phyloP scores from a whole-genome alignment of 176 grass and related monocot genomes.

The Triticum timopheevii region DNA sequence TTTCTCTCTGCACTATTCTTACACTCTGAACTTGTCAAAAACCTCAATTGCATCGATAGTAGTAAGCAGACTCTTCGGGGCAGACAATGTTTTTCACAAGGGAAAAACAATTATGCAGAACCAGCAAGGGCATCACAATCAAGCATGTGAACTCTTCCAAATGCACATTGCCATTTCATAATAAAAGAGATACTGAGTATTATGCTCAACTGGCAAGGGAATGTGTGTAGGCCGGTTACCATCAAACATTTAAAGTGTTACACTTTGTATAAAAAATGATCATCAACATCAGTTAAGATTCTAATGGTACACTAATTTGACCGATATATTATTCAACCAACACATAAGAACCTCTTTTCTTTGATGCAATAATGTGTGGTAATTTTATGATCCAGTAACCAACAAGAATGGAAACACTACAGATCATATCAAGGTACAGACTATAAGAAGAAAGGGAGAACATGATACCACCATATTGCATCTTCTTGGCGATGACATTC shows the following conservation, averaged over 20 bases:
- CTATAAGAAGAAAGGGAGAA: background rate
- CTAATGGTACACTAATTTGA: too few species aligned
- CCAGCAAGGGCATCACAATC: background rate
- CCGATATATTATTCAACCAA: conserved; percentile 9
- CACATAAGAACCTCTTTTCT: background rate
- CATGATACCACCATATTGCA: conserved; percentile 6
- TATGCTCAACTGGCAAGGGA: background rate
- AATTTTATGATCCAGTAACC: background rate
- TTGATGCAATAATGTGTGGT: background rate
- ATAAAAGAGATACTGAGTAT: background rate
- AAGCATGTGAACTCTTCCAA: background rate
- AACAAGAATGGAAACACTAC: background rate
- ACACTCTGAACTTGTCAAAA: too few species aligned
- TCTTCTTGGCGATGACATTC: conserved; percentile 39
- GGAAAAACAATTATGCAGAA: background rate
- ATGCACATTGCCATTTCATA: background rate
- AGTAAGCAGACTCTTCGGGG: background rate
- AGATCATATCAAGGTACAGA: background rate
- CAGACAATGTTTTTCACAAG: background rate
- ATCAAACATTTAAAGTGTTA: background rate
- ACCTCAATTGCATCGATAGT: background rate
- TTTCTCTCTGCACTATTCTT: too few species aligned
- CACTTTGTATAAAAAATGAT: background rate
- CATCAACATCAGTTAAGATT: background rate
- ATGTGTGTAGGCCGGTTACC: background rate